phyloP scores from a whole-genome alignment of 768 basidiomycete species.

The Naganishia randhawae region DNA sequence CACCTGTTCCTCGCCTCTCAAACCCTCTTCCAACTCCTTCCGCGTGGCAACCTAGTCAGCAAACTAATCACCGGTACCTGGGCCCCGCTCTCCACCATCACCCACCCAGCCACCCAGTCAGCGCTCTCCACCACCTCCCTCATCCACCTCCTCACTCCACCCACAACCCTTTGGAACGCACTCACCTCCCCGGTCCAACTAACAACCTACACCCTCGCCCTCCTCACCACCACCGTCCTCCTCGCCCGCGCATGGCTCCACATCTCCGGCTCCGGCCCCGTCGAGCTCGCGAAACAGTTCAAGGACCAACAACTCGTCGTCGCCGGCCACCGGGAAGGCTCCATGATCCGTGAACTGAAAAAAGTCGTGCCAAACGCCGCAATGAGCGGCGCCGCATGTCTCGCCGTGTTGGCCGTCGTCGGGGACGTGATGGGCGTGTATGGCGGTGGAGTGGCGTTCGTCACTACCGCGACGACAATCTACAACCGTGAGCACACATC shows the following conservation, averaged over 20 bases:
- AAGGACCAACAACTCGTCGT: constrained; percentile 17
- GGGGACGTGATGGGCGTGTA: constrained; percentile 8
- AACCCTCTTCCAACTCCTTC: background rate
- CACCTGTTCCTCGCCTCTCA: constrained; percentile 17
- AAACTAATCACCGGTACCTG: constrained; percentile 9
- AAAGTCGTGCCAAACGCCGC: constrained; percentile 11
- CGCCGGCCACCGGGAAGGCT: constrained; percentile 11
- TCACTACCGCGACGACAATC: constrained; percentile 7
- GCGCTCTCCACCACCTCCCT: background rate
- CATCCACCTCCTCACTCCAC: constrained; percentile 24
- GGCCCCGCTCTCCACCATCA: constrained; percentile 26
- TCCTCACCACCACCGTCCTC: background rate
- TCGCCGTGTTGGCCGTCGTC: background rate
- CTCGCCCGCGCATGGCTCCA: constrained; percentile 8
- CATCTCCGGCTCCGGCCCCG: constrained; percentile 16
- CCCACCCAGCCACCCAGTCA: constrained; percentile 12
- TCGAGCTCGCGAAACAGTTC: constrained; percentile 9
- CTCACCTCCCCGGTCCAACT: constrained; percentile 6
- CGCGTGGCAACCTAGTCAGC: constrained; percentile 17
- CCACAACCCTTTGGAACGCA: constrained; percentile 11
- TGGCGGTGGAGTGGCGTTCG: constrained; percentile 16
- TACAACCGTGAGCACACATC: constrained; percentile 13
- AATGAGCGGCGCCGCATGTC: background rate
- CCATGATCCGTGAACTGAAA: constrained; percentile 8
- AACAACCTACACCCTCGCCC: background rate